A percentile compares a stretch with the other conserved stretches of the same genome.
Conservation (phyloP, 805 yeast genomes). For the Hanseniaspora jakobsenii region DNA sequence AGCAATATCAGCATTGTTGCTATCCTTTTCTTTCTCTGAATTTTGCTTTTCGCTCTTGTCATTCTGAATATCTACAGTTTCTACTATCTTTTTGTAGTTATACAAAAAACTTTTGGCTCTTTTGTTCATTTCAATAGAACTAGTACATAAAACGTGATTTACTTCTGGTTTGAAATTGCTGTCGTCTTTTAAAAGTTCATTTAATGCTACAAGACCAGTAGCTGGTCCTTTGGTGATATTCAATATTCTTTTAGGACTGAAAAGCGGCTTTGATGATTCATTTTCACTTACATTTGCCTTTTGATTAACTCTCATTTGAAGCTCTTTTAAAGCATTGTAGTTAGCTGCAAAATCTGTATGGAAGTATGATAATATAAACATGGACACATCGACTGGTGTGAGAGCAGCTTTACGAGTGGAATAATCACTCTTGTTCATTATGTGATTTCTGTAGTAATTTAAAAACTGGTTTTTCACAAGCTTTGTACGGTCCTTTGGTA, state of each 20-base stretch:
- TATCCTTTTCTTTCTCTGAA: slow-evolving; percentile 48
- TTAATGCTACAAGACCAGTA: slow-evolving; percentile 77
- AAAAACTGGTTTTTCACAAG: too few species aligned
- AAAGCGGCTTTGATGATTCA: slow-evolving; percentile 20
- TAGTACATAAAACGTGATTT: slow-evolving; percentile 63
- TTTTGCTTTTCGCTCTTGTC: too few species aligned
- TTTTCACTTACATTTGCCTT: slow-evolving; percentile 19
- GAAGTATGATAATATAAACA: slow-evolving; percentile 69
- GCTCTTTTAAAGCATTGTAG: slow-evolving; percentile 53
- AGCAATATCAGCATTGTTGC: slow-evolving; percentile 30
- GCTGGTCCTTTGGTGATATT: slow-evolving; percentile 88
- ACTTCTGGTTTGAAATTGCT: slow-evolving; percentile 44
- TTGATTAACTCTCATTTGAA: slow-evolving; percentile 43
- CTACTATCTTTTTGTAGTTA: slow-evolving; percentile 45
- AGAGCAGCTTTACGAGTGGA: slow-evolving; percentile 16
- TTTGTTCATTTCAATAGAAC: slow-evolving; percentile 60
- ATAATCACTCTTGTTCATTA: background rate
- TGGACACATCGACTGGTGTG: slow-evolving; percentile 50
- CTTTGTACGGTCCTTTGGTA: too few species aligned
- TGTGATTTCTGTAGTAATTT: too few species aligned
- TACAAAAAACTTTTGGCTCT: slow-evolving; percentile 68
- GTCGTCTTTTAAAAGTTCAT: slow-evolving; percentile 55
- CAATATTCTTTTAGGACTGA: slow-evolving; percentile 55
- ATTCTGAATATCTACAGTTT: too few species aligned
- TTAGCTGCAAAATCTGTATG: slow-evolving; percentile 68